Conservation (phyloP, 1,284 basidiomycete species). For the Pulveroboletus sp. region DNA sequence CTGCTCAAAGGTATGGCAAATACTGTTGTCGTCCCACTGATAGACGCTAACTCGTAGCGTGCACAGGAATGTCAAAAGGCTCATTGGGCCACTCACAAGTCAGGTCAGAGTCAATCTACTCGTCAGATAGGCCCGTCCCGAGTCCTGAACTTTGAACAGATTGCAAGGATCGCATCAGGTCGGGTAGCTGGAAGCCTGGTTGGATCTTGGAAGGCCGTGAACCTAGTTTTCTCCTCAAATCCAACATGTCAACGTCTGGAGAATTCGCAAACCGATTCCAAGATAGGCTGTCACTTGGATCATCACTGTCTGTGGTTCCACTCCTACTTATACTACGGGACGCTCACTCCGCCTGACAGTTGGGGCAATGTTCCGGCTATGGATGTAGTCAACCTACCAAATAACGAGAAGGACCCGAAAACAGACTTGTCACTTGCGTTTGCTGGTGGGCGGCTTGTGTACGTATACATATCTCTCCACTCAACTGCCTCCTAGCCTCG, state of each 20-base stretch:
- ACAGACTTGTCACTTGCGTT: constrained; percentile 40
- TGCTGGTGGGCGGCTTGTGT: constrained; percentile 27
- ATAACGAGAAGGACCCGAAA: constrained; percentile 37
- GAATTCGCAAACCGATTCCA: constrained; percentile 12
- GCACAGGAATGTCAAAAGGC: constrained; percentile 29
- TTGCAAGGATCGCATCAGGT: constrained; percentile 29
- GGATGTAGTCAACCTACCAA: constrained; percentile 45
- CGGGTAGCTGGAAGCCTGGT: constrained; percentile 24
- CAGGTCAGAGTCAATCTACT: constrained; percentile 14
- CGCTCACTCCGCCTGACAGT: constrained; percentile 10
- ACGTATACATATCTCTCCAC: constrained; percentile 3
- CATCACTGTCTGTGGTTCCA: constrained; percentile 23
- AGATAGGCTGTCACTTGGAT: constrained; percentile 21
- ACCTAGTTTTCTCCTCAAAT: constrained; percentile 22
- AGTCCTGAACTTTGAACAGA: constrained; percentile 16
- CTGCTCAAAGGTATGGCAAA: constrained; percentile 37
- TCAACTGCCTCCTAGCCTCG: constrained; percentile 18
- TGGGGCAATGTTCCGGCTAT: constrained; percentile 30
- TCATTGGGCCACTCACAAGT: constrained; percentile 30
- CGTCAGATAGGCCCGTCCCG: neutral
- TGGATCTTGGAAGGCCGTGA: constrained; percentile 27
- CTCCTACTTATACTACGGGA: neutral
- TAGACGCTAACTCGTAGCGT: neutral
- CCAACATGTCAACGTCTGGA: constrained; percentile 5
- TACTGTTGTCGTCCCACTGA: constrained; percentile 1